These are phyloP conservation scores for cucumber (Cucumis sativus) DNA, from an alignment of 306 rosid genomes.

Conservation along the genomic window Cucumber_9930_V3 NC_026656.2:21752001-21752500, in stretches of 20 bases:
- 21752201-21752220: not conserved
- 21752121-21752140: not conserved
- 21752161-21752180: not conserved
- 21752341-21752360: constrained; percentile 99
- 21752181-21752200: not conserved
- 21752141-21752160: not conserved
- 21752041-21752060: constrained; percentile 24
- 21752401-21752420: constrained; percentile 6
- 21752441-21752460: constrained; percentile 58
- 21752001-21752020: not conserved
- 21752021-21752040: constrained; percentile 39
- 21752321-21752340: constrained; percentile 92
- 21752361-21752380: constrained; percentile 79
- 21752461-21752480: constrained; percentile 93
- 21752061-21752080: constrained; percentile 68
- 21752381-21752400: constrained; percentile 12
- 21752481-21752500: constrained; percentile 75
- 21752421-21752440: not conserved
- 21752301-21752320: constrained; percentile 78
- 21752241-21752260: not conserved
- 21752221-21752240: not conserved
- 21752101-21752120: constrained; percentile 27
- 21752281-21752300: not conserved
- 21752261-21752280: not conserved
- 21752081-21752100: constrained; percentile 86